A percentile compares a stretch with the other conserved stretches of the same genome.
phyloP scores from a whole-genome alignment of 208 protist species.

The Vickermania ingenoplastis region DNA sequence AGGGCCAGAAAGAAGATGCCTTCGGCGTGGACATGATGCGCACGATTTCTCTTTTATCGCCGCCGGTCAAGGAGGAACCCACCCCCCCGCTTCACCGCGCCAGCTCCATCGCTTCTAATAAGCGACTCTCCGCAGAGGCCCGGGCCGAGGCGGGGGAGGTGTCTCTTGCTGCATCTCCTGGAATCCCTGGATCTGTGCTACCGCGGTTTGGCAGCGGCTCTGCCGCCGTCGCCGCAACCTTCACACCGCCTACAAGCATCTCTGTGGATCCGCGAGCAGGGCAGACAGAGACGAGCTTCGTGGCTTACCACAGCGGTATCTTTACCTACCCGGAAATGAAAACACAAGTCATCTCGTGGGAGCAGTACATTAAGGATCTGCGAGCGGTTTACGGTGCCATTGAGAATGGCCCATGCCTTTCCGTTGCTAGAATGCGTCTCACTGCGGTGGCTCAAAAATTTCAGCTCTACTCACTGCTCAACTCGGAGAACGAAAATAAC shows the following conservation, averaged over 20 bases:
- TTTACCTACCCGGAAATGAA: slow-evolving; percentile 51
- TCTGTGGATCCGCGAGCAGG: background rate
- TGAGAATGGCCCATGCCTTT: slow-evolving; percentile 82
- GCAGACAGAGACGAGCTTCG: background rate
- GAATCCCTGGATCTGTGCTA: background rate
- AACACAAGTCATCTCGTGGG: slow-evolving; percentile 61
- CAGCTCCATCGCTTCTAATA: background rate
- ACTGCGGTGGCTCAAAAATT: slow-evolving; percentile 74
- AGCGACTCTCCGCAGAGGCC: background rate
- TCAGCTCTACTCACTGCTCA: slow-evolving; percentile 71
- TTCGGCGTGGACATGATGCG: slow-evolving; percentile 24
- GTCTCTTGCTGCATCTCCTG: background rate
- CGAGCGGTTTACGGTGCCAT: slow-evolving; percentile 53
- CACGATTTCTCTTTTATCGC: slow-evolving; percentile 3
- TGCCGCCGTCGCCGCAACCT: background rate
- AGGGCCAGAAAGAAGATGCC: slow-evolving; percentile 40
- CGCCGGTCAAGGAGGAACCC: background rate
- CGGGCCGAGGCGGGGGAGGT: background rate
- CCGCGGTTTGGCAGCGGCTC: background rate
- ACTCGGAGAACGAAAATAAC: slow-evolving; percentile 50
- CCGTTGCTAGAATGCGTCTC: slow-evolving; percentile 59
- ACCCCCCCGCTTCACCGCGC: background rate
- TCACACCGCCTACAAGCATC: no score
- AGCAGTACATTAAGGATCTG: slow-evolving; percentile 62
- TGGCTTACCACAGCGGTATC: slow-evolving; percentile 27